Conservation (phyloP, 2,329 filamentous ascomycete species). For the Fusarium brachygibbosum region DNA sequence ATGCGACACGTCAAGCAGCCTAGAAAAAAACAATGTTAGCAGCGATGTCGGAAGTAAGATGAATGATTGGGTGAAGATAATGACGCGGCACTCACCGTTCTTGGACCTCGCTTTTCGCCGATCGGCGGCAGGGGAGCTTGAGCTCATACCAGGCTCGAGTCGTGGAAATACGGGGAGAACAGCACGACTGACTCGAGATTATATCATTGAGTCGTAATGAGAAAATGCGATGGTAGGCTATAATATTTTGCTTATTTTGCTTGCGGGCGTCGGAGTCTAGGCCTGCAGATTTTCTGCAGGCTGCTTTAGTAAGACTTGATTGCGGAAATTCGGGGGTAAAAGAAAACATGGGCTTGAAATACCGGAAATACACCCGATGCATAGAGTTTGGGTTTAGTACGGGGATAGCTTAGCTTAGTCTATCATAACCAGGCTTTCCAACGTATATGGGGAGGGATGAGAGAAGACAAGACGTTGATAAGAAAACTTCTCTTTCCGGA, state of each 20-base stretch:
- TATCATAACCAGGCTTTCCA: neutral
- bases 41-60: neutral
- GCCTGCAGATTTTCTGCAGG: neutral
- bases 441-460: neutral
- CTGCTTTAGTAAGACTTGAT: neutral
- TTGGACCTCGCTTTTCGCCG: conserved; percentile 40
- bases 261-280: neutral
- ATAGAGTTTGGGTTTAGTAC: conserved; percentile 5
- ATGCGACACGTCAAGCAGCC: conserved; percentile 45
- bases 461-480: neutral
- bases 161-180: neutral
- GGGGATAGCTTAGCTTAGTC: neutral
- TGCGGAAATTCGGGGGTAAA: neutral
- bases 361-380: neutral
- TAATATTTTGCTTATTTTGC: neutral
- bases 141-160: conserved; percentile 22
- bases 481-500: neutral
- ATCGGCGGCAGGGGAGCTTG: conserved; percentile 13
- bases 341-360: neutral
- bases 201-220: neutral
- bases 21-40: neutral
- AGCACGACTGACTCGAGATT: conserved; percentile 2
- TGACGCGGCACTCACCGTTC: conserved; percentile 31
- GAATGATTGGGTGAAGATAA: neutral
- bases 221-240: neutral